phyloP scores from a whole-genome alignment of 345 rosid genomes.

The Linum tenue region DNA sequence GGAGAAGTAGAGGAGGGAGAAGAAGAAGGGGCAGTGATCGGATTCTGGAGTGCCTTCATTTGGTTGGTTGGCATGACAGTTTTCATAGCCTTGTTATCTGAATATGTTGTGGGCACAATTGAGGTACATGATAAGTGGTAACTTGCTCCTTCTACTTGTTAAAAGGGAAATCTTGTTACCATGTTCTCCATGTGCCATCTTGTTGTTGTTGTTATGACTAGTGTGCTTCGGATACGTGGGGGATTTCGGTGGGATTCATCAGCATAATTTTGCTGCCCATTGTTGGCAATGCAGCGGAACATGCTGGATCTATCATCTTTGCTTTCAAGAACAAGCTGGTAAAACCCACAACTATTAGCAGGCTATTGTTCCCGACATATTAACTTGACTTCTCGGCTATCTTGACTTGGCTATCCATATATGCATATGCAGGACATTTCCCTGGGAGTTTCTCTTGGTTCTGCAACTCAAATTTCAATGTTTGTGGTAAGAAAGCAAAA shows the following conservation, averaged over 20 bases:
- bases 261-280: constrained; percentile 82
- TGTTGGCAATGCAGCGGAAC: constrained; percentile 97
- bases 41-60: constrained; percentile 66
- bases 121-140: constrained; percentile 37
- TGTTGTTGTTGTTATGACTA: constrained; percentile 11
- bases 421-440: constrained; percentile 58
- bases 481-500: constrained; percentile 49
- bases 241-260: constrained; percentile 75
- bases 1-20: constrained; percentile 32
- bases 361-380: too few relatives aligned
- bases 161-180: neutral
- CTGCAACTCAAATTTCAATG: constrained; percentile 93
- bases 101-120: constrained; percentile 80
- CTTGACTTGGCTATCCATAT: neutral
- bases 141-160: neutral
- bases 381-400: neutral
- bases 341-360: neutral
- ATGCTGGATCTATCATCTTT: constrained; percentile 84
- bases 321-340: constrained; percentile 87
- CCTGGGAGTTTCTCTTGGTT: constrained; percentile 79
- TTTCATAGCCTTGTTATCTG: constrained; percentile 68
- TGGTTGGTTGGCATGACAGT: constrained; percentile 79
- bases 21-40: constrained; percentile 61
- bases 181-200: neutral
- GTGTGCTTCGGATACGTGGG: constrained; percentile 90